phyloP scores from a whole-genome alignment of 345 rosid genomes.

The Eucalyptus guilfoylei region DNA sequence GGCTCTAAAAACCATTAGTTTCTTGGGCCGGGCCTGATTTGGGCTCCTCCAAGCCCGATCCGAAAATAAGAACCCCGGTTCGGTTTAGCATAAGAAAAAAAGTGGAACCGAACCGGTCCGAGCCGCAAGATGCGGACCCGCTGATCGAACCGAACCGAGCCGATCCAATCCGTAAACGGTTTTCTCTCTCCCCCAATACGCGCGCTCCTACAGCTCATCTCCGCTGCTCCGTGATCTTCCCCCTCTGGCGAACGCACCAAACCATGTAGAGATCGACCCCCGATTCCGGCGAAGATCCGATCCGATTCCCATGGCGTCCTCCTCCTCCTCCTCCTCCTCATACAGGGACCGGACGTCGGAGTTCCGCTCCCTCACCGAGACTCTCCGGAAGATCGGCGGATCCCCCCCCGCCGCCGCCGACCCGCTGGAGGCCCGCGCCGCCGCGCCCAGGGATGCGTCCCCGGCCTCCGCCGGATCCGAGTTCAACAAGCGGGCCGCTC shows the following conservation, averaged over 20 bases:
- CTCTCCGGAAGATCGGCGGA: constrained; percentile 63
- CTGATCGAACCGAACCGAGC: neutral
- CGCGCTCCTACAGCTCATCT: neutral
- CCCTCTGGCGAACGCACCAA: neutral
- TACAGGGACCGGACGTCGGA: constrained; percentile 78
- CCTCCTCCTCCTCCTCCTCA: neutral
- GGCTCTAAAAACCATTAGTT: neutral
- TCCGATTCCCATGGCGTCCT: constrained; percentile 21
- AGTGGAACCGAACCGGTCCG: neutral
- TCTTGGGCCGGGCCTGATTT: neutral
- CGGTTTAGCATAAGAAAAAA: neutral
- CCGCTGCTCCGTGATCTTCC: neutral
- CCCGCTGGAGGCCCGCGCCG: constrained; percentile 2
- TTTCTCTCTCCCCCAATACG: neutral
- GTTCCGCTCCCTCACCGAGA: constrained; percentile 61
- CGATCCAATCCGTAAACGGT: neutral
- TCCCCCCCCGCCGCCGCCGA: constrained; percentile 3
- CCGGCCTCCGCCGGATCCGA: constrained; percentile 55
- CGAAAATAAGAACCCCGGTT: neutral
- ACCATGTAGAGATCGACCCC: neutral
- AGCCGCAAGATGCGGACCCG: neutral
- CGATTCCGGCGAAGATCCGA: neutral
- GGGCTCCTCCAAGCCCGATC: neutral
- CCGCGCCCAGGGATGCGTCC: constrained; percentile 10
- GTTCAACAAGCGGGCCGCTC: constrained; percentile 71